Base-by-base conservation (phyloP, 345 rosid genomes). In the Sonneratia caseolaris region DNA sequence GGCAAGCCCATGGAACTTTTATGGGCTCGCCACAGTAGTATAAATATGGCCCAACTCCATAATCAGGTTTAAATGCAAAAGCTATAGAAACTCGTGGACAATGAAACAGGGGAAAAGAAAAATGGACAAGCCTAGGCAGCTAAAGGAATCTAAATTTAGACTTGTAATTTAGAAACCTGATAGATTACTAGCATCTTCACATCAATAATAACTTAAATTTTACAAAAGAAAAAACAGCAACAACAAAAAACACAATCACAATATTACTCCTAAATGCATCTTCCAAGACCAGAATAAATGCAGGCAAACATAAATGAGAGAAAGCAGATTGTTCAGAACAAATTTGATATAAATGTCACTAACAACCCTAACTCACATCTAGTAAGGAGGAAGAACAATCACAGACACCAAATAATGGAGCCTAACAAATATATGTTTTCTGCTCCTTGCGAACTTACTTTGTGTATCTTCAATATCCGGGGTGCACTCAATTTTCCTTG, bases 401-500 rank as follows among this genome's bases (percentile, higher is more conserved):
- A 47, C 15, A 13, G 51, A 47, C 15, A 47, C 14, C 15, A 47
- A 47, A 47, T 13, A 47, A 9, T 47, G 7, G 51, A 62, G 27
- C 38, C 66, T 10, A 21, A 62, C 4, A 27, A 5, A 47, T 47
- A 62, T 35, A 62, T 48, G 12, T 27, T 14, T 71, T 11, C 43
- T 74, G 70, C 66, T 24, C 19, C 27, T 27, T 5, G 55, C n/a
- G 53, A 70, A 66, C 83, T 81, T 79, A 96, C 99, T 88, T 96
- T 96, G 77, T 91, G 96, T 80, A 92, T 89, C 82, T 98, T 91
- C 86, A 96, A 80, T 83, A 96, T 96, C 64, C 99, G 85, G 62
- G 99, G 99, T 65, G 99, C 99, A 82, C 97, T 96, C 64, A 96
- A 84, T 81, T 96, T 96, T 82, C 99, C 99, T 76, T 91, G 96